Base-by-base conservation (phyloP, 306 rosid species). In the Mimosa pudica region DNA sequence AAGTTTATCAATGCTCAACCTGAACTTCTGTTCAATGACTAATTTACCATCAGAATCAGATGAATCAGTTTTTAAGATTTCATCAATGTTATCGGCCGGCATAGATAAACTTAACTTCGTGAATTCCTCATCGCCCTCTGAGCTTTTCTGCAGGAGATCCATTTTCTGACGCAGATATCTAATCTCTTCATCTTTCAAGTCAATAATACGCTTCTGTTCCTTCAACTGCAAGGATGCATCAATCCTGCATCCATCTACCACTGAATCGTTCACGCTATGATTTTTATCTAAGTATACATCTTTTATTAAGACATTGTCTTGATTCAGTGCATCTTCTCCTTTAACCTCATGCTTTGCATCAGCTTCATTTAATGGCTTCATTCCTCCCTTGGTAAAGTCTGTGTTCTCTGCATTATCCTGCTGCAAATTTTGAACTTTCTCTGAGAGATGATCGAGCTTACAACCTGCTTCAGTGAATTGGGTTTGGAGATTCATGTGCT, bases 141-240 rank as follows among this genome's bases (percentile, higher is more conserved):
- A 58, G 81, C 77, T 79, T 80, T 80, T 83, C 66, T 85, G 86
- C 85, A 91, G 89, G 41, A 90, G 83, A 44, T 76, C 85, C 46
- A 93, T 82, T 81, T 93, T 93, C 82, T 86, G 85, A 46, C 78
- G 92, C 75, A 93, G 85, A 55, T 90, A 82, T 85, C 87, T 87
- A 77, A 89, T 93, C 82, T 93, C 95, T 68, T 90, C 94, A 72
- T 93, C 94, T 77, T 93, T 93, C 83, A 74, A 17, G 12, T 89
- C 90, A 84, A 86, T 85, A 7, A 80, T 44, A 69, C 74, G 79
- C 86, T 84, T 89, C 57, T 91, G 85, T 81, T 91, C 93, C 75
- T 87, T 88, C 55, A 93, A 66, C 84, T 83, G 89, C 79, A 81
- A 77, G 7, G 94, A 84, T 38, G 90, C 80, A 68, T 89, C 93